phyloP scores from a whole-genome alignment of 805 yeast species.

The Candida khao-thaluensis region DNA sequence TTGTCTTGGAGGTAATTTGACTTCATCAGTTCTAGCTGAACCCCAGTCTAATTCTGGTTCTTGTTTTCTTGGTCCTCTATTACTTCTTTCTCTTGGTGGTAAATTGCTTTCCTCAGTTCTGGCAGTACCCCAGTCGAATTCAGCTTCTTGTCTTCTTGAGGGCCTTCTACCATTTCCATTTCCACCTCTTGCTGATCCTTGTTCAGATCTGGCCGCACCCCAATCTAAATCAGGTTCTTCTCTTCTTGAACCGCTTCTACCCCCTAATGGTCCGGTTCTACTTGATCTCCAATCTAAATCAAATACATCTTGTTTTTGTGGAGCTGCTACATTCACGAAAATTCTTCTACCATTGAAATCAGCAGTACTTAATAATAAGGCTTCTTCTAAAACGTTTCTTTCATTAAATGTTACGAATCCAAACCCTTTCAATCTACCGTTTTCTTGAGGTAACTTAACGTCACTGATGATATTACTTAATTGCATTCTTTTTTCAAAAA shows the following conservation, averaged over 20 bases:
- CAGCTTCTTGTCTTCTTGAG: constrained; percentile 24
- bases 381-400: constrained; percentile 49
- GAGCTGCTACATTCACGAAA: constrained; percentile 59
- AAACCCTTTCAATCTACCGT: constrained; percentile 61
- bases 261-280: constrained; percentile 25
- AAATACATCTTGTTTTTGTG: constrained; percentile 45
- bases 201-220: constrained; percentile 29
- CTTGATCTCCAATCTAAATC: constrained; percentile 48
- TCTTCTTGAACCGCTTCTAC: constrained; percentile 22
- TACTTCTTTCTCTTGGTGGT: constrained; percentile 35
- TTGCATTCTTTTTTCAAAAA: constrained; percentile 59
- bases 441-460: constrained; percentile 65
- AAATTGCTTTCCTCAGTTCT: constrained; percentile 29
- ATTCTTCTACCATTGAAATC: constrained; percentile 50
- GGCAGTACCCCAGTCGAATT: constrained; percentile 48
- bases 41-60: constrained; percentile 27
- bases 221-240: constrained; percentile 28
- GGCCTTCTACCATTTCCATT: constrained; percentile 20
- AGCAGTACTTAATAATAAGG: constrained; percentile 44
- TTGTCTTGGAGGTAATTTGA: constrained; percentile 21
- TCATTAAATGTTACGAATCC: constrained; percentile 53
- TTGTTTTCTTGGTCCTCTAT: constrained; percentile 20
- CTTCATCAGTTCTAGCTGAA: constrained; percentile 27
- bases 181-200: constrained; percentile 17
- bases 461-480: constrained; percentile 52